These are phyloP conservation scores for Plasmodium sp. DNA, from an alignment of 169 alveolate genomes.

Conservation along the genomic window DNA sequence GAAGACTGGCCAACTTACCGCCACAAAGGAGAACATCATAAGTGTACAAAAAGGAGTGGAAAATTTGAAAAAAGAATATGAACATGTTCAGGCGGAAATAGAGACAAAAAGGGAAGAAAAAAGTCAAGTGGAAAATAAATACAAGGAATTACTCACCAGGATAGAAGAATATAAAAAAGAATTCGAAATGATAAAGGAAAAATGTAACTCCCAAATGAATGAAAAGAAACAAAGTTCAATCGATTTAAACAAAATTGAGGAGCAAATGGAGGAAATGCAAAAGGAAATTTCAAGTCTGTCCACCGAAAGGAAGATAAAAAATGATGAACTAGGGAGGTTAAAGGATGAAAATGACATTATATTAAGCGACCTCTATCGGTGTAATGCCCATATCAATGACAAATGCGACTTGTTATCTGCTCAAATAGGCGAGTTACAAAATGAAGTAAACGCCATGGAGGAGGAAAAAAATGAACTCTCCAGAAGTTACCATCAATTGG, in stretches of 20 bases:
- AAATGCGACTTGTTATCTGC: conserved; percentile 7
- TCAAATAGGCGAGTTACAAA: conserved; percentile 6
- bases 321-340: background rate
- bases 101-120: conserved; percentile 38
- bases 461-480: conserved; percentile 25
- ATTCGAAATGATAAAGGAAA: conserved; percentile 34
- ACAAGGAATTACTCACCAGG: conserved; percentile 10
- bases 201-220: conserved; percentile 57
- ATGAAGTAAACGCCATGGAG: background rate
- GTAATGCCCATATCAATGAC: conserved; percentile 11
- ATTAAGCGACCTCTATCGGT: background rate
- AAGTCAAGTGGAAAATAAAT: conserved; percentile 8
- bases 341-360: conserved; percentile 13
- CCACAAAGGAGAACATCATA: conserved; percentile 14
- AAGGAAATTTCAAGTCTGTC: conserved; percentile 1
- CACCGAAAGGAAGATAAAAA: conserved; percentile 20
- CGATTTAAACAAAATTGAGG: conserved; percentile 33
- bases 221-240: conserved; percentile 49
- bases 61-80: conserved; percentile 27
- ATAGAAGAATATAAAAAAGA: conserved; percentile 52
- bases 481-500: background rate
- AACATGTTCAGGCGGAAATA: conserved; percentile 3
- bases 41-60: conserved; percentile 7
- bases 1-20: conserved; percentile 25
- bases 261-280: background rate